Percentiles rank a stretch among this genome's conserved stretches.
These are phyloP conservation scores for Cryoendolithus antarcticus DNA, from an alignment of 2,329 filamentous ascomycete species.

Conservation along the genomic window DNA sequence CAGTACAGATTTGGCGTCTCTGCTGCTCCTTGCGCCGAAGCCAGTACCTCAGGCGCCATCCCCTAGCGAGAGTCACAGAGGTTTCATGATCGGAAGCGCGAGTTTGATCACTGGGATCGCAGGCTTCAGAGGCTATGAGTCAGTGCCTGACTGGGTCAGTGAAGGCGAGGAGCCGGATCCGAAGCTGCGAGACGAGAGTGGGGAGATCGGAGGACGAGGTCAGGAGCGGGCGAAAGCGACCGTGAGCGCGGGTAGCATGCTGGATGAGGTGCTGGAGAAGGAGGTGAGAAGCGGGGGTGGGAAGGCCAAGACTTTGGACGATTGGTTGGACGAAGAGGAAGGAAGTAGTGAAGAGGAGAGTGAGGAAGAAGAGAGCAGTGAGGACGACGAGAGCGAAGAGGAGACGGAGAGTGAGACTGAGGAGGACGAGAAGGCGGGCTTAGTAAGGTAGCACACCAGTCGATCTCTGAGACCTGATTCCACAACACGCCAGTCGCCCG, in stretches of 20 bases:
- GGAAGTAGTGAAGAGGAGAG: constrained; percentile 41
- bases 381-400: constrained; percentile 37
- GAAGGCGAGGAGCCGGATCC: constrained; percentile 69
- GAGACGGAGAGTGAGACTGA: constrained; percentile 26
- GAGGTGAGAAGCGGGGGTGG: constrained; percentile 39
- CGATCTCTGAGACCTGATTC: too few species aligned
- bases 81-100: constrained; percentile 68
- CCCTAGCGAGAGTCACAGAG: constrained; percentile 71
- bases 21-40: constrained; percentile 87
- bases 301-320: constrained; percentile 72
- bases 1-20: constrained; percentile 68
- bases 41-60: constrained; percentile 83
- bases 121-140: constrained; percentile 65
- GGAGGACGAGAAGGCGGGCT: constrained; percentile 25
- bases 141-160: constrained; percentile 73
- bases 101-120: constrained; percentile 74
- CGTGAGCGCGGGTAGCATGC: constrained; percentile 48
- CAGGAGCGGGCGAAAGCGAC: constrained; percentile 14
- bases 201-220: constrained; percentile 24
- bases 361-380: constrained; percentile 36
- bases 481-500: too few species aligned
- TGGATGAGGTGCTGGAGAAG: constrained; percentile 46
- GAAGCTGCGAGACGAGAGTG: constrained; percentile 52
- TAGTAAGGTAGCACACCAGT: constrained; percentile 24
- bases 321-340: constrained; percentile 70